phyloP scores from a whole-genome alignment of 805 yeast genomes.

The Candida silvicultrix region DNA sequence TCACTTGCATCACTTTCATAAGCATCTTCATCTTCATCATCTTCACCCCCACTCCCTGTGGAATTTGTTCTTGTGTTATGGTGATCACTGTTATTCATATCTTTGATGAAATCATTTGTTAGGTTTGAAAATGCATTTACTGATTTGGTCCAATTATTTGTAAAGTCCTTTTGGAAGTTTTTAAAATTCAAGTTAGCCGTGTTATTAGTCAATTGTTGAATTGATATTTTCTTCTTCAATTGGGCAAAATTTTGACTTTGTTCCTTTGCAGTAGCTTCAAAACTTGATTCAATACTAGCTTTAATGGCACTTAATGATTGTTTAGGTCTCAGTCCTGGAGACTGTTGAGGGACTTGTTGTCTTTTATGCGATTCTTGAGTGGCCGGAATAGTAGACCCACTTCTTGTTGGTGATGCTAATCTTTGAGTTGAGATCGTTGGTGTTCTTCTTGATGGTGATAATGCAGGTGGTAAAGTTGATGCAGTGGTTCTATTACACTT shows the following conservation, averaged over 20 bases:
- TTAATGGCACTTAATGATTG: conserved; percentile 10
- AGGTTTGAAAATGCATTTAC: conserved; percentile 1
- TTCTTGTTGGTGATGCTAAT: conserved; percentile 1
- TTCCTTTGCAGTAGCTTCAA: conserved; percentile 6
- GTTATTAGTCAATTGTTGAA: not conserved
- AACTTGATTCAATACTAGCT: conserved; percentile 6
- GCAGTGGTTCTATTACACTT: conserved; percentile 18
- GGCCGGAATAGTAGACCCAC: too few relatives aligned
- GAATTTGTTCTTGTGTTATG: not conserved
- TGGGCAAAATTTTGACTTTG: conserved; percentile 7
- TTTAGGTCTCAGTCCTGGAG: conserved; percentile 3
- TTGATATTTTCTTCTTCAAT: conserved; percentile 18
- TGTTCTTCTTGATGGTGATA: conserved; percentile 1
- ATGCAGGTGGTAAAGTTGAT: conserved; percentile 1
- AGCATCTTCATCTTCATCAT: conserved; percentile 23
- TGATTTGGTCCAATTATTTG: conserved; percentile 2
- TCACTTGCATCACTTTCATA: conserved; percentile 11
- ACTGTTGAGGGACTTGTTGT: not conserved
- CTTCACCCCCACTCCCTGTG: conserved; percentile 19
- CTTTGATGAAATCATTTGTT: conserved; percentile 1
- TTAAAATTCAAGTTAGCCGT: conserved; percentile 5
- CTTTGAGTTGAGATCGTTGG: not conserved
- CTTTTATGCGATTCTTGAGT: not conserved
- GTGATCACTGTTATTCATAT: not conserved
- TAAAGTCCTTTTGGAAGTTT: conserved; percentile 16